Percentiles rank a stretch among this genome's conserved stretches.
These are phyloP conservation scores for Macadamia integrifolia DNA, from an alignment of 164 flowering plant genomes.

Conservation along the genomic window DNA sequence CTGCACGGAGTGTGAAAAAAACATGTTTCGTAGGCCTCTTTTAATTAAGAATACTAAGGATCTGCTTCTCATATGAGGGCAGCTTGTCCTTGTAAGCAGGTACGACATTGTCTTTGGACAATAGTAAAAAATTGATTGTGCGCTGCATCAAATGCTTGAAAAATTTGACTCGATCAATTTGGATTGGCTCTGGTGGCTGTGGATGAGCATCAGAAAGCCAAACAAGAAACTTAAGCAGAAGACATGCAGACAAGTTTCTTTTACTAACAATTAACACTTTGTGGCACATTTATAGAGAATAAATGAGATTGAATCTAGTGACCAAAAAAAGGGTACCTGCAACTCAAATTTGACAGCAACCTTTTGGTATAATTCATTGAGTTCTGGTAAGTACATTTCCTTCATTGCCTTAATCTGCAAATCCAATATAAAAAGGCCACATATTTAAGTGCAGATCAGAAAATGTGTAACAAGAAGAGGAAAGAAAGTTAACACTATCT, in stretches of 20 bases:
- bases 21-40: slow-evolving; percentile 47
- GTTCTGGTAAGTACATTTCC: slow-evolving; percentile 60
- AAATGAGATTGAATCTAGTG: not conserved
- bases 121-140: slow-evolving; percentile 36
- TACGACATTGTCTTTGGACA: slow-evolving; percentile 39
- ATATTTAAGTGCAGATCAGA: not conserved
- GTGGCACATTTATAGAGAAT: too few relatives aligned
- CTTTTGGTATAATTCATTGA: slow-evolving; percentile 66
- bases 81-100: slow-evolving; percentile 57
- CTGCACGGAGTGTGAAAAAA: slow-evolving; percentile 22
- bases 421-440: not conserved
- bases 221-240: slow-evolving; percentile 4
- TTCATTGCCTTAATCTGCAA: slow-evolving; percentile 70
- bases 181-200: slow-evolving; percentile 57
- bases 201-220: slow-evolving; percentile 58
- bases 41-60: slow-evolving; percentile 36
- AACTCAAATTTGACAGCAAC: slow-evolving; percentile 46
- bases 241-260: not conserved
- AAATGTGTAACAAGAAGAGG: not conserved
- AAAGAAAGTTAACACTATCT: too few relatives aligned
- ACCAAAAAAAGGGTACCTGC: slow-evolving; percentile 39
- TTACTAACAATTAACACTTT: not conserved
- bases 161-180: slow-evolving; percentile 46
- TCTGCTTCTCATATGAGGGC: slow-evolving; percentile 56
- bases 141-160: slow-evolving; percentile 58